phyloP scores from a whole-genome alignment of 208 protist species.

The Ichthyophonus hoferi region DNA sequence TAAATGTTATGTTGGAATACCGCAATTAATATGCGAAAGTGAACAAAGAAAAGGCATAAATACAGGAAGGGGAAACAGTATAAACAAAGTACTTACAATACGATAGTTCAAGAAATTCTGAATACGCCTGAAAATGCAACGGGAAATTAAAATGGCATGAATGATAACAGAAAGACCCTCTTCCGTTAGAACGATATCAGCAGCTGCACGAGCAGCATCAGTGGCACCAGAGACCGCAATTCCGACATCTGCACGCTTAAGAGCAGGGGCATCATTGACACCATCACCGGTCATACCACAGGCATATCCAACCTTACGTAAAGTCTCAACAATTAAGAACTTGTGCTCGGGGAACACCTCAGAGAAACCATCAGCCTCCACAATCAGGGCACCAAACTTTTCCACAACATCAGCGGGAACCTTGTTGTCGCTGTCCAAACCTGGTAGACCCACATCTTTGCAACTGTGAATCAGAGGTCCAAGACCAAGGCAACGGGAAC shows the following conservation, averaged over 20 bases:
- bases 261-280: slow-evolving; percentile 86
- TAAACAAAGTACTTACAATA: slow-evolving; percentile 43
- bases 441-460: not conserved
- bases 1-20: slow-evolving; percentile 22
- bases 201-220: slow-evolving; percentile 77
- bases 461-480: not conserved
- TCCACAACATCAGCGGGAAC: slow-evolving; percentile 64
- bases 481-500: slow-evolving; percentile 71
- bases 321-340: slow-evolving; percentile 81
- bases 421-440: slow-evolving; percentile 74
- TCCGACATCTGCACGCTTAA: slow-evolving; percentile 88
- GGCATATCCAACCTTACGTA: slow-evolving; percentile 75
- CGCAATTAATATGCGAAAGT: slow-evolving; percentile 44
- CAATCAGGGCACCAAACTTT: slow-evolving; percentile 46
- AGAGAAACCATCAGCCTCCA: slow-evolving; percentile 70
- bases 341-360: slow-evolving; percentile 90
- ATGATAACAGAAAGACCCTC: slow-evolving; percentile 83
- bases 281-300: slow-evolving; percentile 93
- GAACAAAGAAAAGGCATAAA: slow-evolving; percentile 56
- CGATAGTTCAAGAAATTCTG: slow-evolving; percentile 50
- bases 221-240: slow-evolving; percentile 87
- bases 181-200: slow-evolving; percentile 87
- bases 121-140: slow-evolving; percentile 89
- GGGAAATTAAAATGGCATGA: slow-evolving; percentile 78
- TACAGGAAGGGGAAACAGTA: slow-evolving; percentile 50